Evolutionary conservation across 1,139 yeast species (phyloP).

Genomic region (Candida freyschussii): DNA sequence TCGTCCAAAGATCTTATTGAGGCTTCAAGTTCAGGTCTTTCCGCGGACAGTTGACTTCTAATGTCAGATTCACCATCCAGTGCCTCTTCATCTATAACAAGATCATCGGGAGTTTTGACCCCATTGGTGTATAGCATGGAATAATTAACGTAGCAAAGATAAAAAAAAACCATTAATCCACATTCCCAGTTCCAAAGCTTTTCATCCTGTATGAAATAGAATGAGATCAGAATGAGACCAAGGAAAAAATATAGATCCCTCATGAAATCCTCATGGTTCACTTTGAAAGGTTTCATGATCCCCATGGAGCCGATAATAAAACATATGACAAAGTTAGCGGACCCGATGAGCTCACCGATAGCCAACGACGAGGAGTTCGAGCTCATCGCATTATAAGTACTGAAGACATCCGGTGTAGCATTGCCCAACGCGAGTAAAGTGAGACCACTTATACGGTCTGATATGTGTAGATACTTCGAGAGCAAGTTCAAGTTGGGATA

Average conservation of each 20-base stretch:
- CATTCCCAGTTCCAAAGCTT: slow-evolving; percentile 45
- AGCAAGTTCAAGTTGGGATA: slow-evolving; percentile 69
- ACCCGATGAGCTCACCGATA: slow-evolving; percentile 82
- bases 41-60: background rate
- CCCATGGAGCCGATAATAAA: slow-evolving; percentile 76
- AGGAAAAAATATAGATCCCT: slow-evolving; percentile 36
- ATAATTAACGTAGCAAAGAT: slow-evolving; percentile 35
- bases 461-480: slow-evolving; percentile 53
- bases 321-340: slow-evolving; percentile 72
- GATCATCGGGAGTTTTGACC: slow-evolving; percentile 1
- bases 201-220: slow-evolving; percentile 46
- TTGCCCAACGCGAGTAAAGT: slow-evolving; percentile 88
- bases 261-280: slow-evolving; percentile 38
- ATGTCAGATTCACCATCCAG: slow-evolving; percentile 1
- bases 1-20: slow-evolving; percentile 11
- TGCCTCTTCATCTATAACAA: slow-evolving; percentile 10
- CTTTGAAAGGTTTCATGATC: slow-evolving; percentile 59
- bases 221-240: slow-evolving; percentile 35
- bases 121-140: slow-evolving; percentile 15
- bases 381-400: slow-evolving; percentile 77
- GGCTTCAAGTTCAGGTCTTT: slow-evolving; percentile 1
- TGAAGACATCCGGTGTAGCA: slow-evolving; percentile 85
- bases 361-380: slow-evolving; percentile 71
- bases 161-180: slow-evolving; percentile 37
- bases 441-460: slow-evolving; percentile 81